These are phyloP conservation scores for Paramecium octaurelia DNA, from an alignment of 73 alveolate genomes.

Conservation along the genomic window DNA sequence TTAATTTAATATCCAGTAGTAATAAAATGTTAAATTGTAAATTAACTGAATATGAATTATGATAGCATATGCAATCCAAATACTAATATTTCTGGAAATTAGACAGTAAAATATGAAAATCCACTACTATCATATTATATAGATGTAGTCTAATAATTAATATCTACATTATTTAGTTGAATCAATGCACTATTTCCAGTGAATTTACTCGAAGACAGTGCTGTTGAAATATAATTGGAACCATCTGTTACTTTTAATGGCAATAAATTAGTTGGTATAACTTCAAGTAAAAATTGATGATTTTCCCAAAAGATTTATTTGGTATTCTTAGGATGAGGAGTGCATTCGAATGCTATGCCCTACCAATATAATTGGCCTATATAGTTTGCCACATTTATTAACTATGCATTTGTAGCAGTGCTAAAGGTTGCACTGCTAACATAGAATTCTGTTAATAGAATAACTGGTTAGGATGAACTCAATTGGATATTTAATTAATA, in stretches of 20 bases:
- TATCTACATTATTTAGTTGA: neutral
- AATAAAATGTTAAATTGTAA: neutral
- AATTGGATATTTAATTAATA: neutral
- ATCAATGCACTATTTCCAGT: neutral
- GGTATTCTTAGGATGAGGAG: neutral
- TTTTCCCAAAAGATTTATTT: neutral
- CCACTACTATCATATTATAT: neutral
- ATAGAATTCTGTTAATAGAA: neutral
- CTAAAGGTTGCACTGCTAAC: neutral
- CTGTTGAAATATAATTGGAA: neutral
- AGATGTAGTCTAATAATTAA: neutral
- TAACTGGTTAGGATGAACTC: neutral
- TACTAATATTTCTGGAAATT: neutral
- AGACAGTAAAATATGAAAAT: neutral
- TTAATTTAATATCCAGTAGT: neutral
- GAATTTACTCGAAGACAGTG: neutral
- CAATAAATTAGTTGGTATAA: neutral
- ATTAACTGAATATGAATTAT: neutral
- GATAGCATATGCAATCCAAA: neutral
- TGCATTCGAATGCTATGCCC: neutral
- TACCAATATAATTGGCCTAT: neutral
- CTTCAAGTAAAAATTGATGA: neutral
- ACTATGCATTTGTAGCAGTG: neutral
- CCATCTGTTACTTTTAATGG: neutral
- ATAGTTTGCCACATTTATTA: neutral